Conservation (phyloP, 192 early-diverging fungal genomes). For the Spizellomyces sp. region DNA sequence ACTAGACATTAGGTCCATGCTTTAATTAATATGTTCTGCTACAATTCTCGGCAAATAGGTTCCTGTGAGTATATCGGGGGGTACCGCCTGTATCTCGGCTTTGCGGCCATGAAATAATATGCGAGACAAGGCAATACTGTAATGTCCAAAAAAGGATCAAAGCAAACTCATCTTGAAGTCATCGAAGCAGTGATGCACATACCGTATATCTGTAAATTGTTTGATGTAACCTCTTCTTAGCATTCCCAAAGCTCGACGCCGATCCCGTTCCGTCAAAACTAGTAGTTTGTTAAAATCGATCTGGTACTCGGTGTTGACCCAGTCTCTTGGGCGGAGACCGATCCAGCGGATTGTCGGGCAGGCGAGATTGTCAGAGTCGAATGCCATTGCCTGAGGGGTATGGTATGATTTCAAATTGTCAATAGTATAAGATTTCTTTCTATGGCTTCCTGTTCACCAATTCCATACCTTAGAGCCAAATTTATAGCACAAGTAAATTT, state of each 20-base stretch:
- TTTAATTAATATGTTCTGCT: slow-evolving; percentile 3
- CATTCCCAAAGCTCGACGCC: slow-evolving; percentile 25
- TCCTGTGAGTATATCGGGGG: slow-evolving; percentile 5
- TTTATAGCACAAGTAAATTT: slow-evolving; percentile 40
- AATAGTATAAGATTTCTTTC: neutral
- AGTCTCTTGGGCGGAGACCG: slow-evolving; percentile 23
- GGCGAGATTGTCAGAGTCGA: slow-evolving; percentile 23
- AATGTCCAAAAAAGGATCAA: neutral
- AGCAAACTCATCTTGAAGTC: neutral
- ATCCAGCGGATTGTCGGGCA: slow-evolving; percentile 14
- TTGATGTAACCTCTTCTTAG: slow-evolving; percentile 1
- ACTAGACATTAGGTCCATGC: neutral
- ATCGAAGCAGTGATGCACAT: neutral
- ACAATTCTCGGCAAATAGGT: slow-evolving; percentile 20
- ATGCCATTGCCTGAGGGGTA: slow-evolving; percentile 27
- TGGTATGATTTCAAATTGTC: neutral
- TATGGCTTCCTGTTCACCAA: slow-evolving; percentile 7
- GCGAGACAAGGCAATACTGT: slow-evolving; percentile 16
- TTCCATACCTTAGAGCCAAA: slow-evolving; percentile 23
- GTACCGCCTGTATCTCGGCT: slow-evolving; percentile 33
- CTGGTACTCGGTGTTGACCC: neutral
- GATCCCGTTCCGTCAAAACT: slow-evolving; percentile 27
- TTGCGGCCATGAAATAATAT: slow-evolving; percentile 29
- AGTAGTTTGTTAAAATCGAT: slow-evolving; percentile 19
- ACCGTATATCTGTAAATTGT: slow-evolving; percentile 3